A percentile compares a stretch with the other conserved stretches of the same genome.
Conservation (phyloP, 164 flowering plant species). For the Tetrastigma voinierianum region DNA sequence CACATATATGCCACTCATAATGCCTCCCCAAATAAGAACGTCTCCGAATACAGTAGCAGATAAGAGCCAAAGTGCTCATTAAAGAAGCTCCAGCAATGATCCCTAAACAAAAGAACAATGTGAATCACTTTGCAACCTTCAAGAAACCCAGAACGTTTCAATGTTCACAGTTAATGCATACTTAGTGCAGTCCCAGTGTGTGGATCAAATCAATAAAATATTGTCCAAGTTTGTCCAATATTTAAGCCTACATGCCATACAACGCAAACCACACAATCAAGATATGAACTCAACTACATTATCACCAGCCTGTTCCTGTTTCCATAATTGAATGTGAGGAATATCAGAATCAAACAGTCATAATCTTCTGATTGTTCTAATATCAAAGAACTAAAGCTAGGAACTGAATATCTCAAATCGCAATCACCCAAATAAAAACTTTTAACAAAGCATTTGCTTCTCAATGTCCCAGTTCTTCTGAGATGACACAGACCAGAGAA, state of each 20-base stretch:
- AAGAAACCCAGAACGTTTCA: background rate
- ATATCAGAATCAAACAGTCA: background rate
- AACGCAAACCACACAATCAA: too few species aligned
- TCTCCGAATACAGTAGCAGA: constrained; percentile 33
- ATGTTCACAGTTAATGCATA: background rate
- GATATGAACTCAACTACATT: background rate
- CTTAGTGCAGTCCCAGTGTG: background rate
- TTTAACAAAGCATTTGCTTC: too few species aligned
- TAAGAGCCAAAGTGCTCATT: constrained; percentile 27
- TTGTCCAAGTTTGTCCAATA: background rate
- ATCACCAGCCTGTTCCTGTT: background rate
- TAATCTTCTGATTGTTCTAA: background rate
- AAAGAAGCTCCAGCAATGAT: constrained; percentile 44
- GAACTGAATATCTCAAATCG: too few species aligned
- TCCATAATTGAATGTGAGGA: background rate
- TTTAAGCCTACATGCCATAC: too few species aligned
- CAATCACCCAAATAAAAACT: too few species aligned
- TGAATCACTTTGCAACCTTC: background rate
- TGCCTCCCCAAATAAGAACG: constrained; percentile 32
- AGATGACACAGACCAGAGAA: too few species aligned
- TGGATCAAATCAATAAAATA: background rate
- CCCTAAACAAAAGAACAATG: constrained; percentile 26
- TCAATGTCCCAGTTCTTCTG: too few species aligned
- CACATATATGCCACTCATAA: constrained; percentile 45
- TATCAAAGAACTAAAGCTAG: too few species aligned